Base-by-base conservation (phyloP, 352 stramenopile species). In the Globisporangium splendens region DNA sequence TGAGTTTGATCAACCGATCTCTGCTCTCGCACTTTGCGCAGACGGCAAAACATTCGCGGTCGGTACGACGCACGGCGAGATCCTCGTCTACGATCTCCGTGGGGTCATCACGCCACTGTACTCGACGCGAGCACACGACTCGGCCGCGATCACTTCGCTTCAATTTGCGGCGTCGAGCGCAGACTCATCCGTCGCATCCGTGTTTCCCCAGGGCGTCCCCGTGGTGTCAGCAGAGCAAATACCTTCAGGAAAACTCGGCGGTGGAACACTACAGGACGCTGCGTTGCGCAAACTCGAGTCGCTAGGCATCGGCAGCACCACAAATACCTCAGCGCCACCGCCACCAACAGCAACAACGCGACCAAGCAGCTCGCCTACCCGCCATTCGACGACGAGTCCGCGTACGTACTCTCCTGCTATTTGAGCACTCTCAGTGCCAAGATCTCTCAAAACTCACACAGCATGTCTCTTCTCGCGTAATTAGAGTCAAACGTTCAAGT, bases 21-120 rank as follows among this genome's bases (percentile, higher is more conserved):
- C 77, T 2, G 72, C 77, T 0, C 63, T 90, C 8, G 70, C 80
- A 20, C 62, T 90, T 4, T 86, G 77, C 59, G 77, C 73, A 7
- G 79, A 88, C 57, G 79, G 77, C 8, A 89, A 89, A 44, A 89
- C 79, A 11, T 67, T 89, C 0, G 73, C 76, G 17, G 70, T 86
- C 0, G 78, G 78, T 5, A 86, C 74, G 1, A 79, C 61, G 28
- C 72, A 47, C 3, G 81, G 81, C 17, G 72, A 86, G 20, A 75
- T 91, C 21, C 52, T 86, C 3, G 50, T 89, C 21, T 89, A 86
- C 60, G 82, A 91, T 56, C 60, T 91, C 8, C 73, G 82, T 10
- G 77, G 79, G 17, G 69, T 67, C 5, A 88, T 89, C 61, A 88
- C 72, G 5, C 79, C 82, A 14, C 54, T 89, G 1, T 83, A 80